Evolutionary conservation across 805 yeast species (phyloP), one percentile per base, ranked within the genome.

Genomic region (Saturnispora kantuleensis): DNA sequence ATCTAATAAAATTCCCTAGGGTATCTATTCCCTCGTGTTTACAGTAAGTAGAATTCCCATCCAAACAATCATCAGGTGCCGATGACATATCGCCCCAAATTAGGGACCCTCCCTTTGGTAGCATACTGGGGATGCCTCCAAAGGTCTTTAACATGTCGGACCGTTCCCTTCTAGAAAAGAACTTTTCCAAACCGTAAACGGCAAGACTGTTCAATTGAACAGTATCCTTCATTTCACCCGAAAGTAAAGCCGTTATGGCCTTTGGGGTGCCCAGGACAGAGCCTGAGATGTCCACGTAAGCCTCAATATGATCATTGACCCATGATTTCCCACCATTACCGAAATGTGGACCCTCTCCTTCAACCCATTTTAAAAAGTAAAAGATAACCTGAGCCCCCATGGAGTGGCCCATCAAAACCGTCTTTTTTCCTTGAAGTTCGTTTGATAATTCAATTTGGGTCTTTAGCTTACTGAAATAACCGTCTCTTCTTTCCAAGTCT

Each of bases 171-270:
- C 95, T 75, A 42, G 93, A 82, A 62, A 93, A 88, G 64, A 93
- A 93, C 65, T 85, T 87, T 58, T 93, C 98, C 46, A 93, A 71
- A 1, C 97, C 98, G 56, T 85, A 87, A 51, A 90, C 87, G 0
- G 97, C 98, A 49, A 90, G 65, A 3, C 93, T 82, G 60, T 93
- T 93, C 59, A 93, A 69, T 57, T 90, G 96, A 29, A 94, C 94
- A 0, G 98, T 93, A 62, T 93, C 98, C 61, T 81, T 86, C 97
- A 93, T 93, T 64, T 93, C 98, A 12, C 98, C 98, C 12, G 96
- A 85, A n/a, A 93, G 63, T 47, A 93, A 67, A 1, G 96, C 96
- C 0, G 94, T 86, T 16, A 88, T 76, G 1, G 96, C 84, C 60
- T 93, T 93, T 2, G 98, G 98, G 0, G 97, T 88, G 3, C 98